Base-by-base conservation (phyloP, 305 asterid species). In the Coffea humblotiana region DNA sequence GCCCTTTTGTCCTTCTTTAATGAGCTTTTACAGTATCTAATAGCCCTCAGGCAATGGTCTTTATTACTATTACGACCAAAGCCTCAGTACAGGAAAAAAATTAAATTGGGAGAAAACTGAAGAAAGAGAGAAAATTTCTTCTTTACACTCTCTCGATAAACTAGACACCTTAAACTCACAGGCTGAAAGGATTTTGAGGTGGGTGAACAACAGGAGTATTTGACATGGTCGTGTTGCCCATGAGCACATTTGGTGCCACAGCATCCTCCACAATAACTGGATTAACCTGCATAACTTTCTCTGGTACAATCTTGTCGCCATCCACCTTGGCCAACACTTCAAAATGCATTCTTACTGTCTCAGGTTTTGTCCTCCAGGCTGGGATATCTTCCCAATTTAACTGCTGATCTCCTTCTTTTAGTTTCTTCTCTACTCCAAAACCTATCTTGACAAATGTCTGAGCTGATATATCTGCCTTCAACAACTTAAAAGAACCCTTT, bases 291-390 rank as follows among this genome's bases (percentile, higher is more conserved):
- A 91, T 84, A 72, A 95, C 89, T 81, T 87, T 92, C 92, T 93
- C 97, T 3, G 96, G 92, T 8, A 93, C 91, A 75, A 93, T 93
- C 83, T 87, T 92, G 82, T 88, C 88, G 25, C 97, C 98, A 21
- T 95, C 98, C 6, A 95, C 93, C 88, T 93, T 95, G 5, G 91
- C 98, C 92, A 95, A 80, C 63, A 95, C 98, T 86, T 93, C 98
- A 85, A 95, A 95, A 86, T 92, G 97, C 97, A 92, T 90, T 82
- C 88, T 89, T 79, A 91, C 85, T 2, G 64, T 70, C 66, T 86
- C 90, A 0, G 97, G 94, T 85, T 88, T 92, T 0, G 97, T 93
- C 81, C 97, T 92, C 98, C 98, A 95, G 32, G 85, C 91, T 0
- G 97, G 96, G 49, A 87, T 80, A 35, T 92, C 95, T 80, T 85